Evolutionary conservation across 2,329 filamentous ascomycete genomes (phyloP).

Genomic region (Myriosclerotinia scirpicola): DNA sequence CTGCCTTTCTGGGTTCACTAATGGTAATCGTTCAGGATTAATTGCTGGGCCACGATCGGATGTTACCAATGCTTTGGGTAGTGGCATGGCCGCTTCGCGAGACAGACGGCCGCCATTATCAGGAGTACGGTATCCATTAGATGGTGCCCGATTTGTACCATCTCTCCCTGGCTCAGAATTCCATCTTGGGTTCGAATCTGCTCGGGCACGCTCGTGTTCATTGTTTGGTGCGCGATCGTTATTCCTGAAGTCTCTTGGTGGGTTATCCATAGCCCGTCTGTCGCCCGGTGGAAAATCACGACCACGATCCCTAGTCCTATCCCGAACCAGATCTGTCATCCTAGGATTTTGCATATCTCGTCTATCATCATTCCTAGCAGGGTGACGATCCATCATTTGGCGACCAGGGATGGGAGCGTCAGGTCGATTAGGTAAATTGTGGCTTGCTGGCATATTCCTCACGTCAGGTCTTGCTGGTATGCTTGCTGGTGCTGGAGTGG

Average conservation of each 20-base stretch:
- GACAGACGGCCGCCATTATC: conserved; percentile 37
- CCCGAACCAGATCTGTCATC: conserved; percentile 32
- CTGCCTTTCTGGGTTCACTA: conserved; percentile 36
- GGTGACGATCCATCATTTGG: conserved; percentile 37
- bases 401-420: conserved; percentile 39
- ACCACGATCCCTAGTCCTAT: conserved; percentile 37
- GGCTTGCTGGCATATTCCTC: conserved; percentile 28
- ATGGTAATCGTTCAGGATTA: conserved; percentile 33
- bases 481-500: conserved; percentile 26
- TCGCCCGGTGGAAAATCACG: conserved; percentile 37
- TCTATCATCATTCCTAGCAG: conserved; percentile 36
- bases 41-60: conserved; percentile 33
- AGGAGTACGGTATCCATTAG: conserved; percentile 30
- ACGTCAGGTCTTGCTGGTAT: conserved; percentile 34
- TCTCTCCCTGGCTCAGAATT: conserved; percentile 36
- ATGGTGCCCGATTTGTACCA: conserved; percentile 32
- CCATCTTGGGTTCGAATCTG: conserved; percentile 38
- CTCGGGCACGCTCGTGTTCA: conserved; percentile 36
- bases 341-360: conserved; percentile 37
- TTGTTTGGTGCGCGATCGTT: conserved; percentile 31
- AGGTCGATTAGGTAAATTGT: conserved; percentile 39
- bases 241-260: conserved; percentile 35
- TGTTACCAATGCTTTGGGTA: conserved; percentile 32
- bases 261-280: conserved; percentile 34
- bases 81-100: conserved; percentile 38